A percentile compares a stretch with the other conserved stretches of the same genome.
Evolutionary conservation across 1,284 basidiomycete genomes (phyloP).

Genomic region (Inonotus obliquus): DNA sequence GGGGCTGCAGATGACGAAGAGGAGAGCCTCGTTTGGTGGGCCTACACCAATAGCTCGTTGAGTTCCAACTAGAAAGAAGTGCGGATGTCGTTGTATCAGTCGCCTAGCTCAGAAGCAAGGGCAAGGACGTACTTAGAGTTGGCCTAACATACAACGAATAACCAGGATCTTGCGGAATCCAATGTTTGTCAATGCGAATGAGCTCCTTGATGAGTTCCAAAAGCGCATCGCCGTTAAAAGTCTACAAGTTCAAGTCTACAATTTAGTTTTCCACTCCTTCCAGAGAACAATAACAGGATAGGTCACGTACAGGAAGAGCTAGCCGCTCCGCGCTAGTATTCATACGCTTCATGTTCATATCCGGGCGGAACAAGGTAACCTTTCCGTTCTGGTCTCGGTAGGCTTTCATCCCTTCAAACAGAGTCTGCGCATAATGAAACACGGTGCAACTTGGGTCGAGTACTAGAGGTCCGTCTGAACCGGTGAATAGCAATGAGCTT

Average conservation of each 20-base stretch:
- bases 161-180: slow-evolving; percentile 89
- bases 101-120: background rate
- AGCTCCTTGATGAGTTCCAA: slow-evolving; percentile 88
- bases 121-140: slow-evolving; percentile 54
- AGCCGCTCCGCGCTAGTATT: slow-evolving; percentile 71
- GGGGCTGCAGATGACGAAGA: slow-evolving; percentile 93
- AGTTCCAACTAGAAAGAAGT: slow-evolving; percentile 68
- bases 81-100: background rate
- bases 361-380: slow-evolving; percentile 89
- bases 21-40: slow-evolving; percentile 83
- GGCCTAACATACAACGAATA: slow-evolving; percentile 92
- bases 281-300: background rate
- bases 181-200: slow-evolving; percentile 81
- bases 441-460: slow-evolving; percentile 86
- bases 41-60: slow-evolving; percentile 86
- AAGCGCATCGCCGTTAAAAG: slow-evolving; percentile 78
- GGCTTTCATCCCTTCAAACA: slow-evolving; percentile 97
- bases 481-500: background rate
- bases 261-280: background rate
- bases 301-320: slow-evolving; percentile 64
- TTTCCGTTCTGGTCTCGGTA: slow-evolving; percentile 79
- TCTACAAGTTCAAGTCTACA: slow-evolving; percentile 36
- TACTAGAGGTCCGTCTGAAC: slow-evolving; percentile 65
- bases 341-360: slow-evolving; percentile 98
- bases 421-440: slow-evolving; percentile 87